Conservation (phyloP, 768 basidiomycete species). For the Macrolepiota albuminosa region DNA sequence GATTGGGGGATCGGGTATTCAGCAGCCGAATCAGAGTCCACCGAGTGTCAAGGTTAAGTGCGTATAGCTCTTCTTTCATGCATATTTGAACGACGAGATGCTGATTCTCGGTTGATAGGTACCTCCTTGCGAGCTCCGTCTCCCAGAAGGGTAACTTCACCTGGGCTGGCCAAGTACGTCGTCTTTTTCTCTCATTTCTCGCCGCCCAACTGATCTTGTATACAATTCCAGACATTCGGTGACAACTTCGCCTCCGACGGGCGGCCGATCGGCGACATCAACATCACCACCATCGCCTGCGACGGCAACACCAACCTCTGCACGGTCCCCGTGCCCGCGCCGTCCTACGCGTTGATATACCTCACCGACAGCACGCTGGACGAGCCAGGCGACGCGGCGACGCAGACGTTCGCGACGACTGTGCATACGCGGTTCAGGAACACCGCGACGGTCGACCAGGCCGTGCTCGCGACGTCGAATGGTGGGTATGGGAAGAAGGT, state of each 20-base stretch:
- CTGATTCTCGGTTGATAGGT: not conserved
- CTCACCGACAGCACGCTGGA: constrained; percentile 36
- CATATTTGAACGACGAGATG: not conserved
- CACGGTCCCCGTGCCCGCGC: constrained; percentile 58
- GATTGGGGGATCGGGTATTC: too few species aligned
- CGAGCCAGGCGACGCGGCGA: constrained; percentile 18
- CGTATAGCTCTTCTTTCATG: too few species aligned
- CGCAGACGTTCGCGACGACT: constrained; percentile 54
- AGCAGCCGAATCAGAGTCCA: too few species aligned
- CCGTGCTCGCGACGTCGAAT: constrained; percentile 51
- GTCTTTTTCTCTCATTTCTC: not conserved
- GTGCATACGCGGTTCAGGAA: constrained; percentile 48
- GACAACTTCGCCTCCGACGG: constrained; percentile 63
- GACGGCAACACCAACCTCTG: constrained; percentile 50
- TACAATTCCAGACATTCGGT: constrained; percentile 48
- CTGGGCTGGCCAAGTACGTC: constrained; percentile 56
- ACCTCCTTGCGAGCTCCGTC: constrained; percentile 43
- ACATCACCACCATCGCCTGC: constrained; percentile 61
- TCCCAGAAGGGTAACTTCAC: constrained; percentile 53
- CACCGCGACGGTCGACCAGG: constrained; percentile 51
- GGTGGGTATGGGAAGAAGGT: constrained; percentile 26
- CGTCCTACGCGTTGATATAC: constrained; percentile 74
- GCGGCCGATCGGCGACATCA: constrained; percentile 48
- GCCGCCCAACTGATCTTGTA: too few species aligned
- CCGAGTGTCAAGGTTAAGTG: too few species aligned